A percentile compares a stretch with the other conserved stretches of the same genome.
Evolutionary conservation across 257 asterid species (phyloP).

Genomic region (Henckelia pumila): DNA sequence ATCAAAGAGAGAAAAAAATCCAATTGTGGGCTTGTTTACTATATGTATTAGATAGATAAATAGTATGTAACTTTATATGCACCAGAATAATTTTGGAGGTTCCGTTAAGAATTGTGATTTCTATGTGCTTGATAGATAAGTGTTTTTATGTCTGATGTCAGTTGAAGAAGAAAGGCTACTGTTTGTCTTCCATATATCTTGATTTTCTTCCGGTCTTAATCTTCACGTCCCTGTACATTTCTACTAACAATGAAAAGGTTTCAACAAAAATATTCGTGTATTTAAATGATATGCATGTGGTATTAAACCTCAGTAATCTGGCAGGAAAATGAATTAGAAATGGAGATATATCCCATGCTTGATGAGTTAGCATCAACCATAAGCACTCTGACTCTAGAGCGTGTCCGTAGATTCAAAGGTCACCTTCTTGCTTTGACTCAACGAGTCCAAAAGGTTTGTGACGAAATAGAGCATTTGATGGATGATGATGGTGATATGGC

Average conservation of each 20-base stretch:
- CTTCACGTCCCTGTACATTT: neutral
- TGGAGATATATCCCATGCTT: constrained; percentile 87
- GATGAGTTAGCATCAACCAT: constrained; percentile 88
- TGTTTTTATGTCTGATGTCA: neutral
- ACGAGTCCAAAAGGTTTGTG: constrained; percentile 95
- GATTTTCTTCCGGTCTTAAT: too few species aligned
- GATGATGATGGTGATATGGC: constrained; percentile 99
- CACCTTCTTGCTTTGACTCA: constrained; percentile 93
- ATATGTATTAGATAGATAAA: too few species aligned
- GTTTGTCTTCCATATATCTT: neutral
- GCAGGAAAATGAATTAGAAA: constrained; percentile 87
- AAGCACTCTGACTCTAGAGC: constrained; percentile 91
- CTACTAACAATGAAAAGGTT: constrained; percentile 2
- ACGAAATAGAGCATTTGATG: constrained; percentile 95
- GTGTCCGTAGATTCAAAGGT: constrained; percentile 95
- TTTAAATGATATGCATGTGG: neutral
- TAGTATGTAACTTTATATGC: neutral
- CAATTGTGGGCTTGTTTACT: neutral
- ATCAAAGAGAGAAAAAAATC: too few species aligned
- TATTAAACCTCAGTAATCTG: constrained; percentile 32
- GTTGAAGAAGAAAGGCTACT: neutral
- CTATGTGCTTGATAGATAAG: neutral
- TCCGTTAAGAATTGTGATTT: neutral
- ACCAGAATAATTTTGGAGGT: neutral
- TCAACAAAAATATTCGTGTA: neutral